Evolutionary conservation across 495 filamentous ascomycete genomes (phyloP).

Genomic region (Penicillium bialowiezense): DNA sequence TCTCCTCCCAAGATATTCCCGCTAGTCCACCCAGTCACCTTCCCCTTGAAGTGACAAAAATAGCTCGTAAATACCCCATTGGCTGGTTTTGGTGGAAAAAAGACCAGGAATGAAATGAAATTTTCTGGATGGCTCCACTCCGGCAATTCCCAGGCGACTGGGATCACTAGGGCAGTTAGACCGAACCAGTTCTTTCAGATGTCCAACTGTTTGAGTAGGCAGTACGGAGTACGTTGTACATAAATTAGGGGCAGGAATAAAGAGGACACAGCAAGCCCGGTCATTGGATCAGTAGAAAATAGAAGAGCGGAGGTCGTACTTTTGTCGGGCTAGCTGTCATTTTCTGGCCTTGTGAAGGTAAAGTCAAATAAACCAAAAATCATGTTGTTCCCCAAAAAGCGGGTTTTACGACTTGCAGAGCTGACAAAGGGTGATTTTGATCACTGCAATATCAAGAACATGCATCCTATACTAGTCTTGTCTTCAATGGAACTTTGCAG

Average conservation of each 20-base stretch:
- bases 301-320: not conserved
- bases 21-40: slow-evolving; percentile 14
- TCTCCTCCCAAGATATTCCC: slow-evolving; percentile 15
- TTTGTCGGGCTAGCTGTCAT: not conserved
- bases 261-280: slow-evolving; percentile 1
- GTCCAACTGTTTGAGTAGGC: not conserved
- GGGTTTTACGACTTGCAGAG: not conserved
- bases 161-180: not conserved
- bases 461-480: not conserved
- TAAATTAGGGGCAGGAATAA: not conserved
- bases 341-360: not conserved
- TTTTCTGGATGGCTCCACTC: not conserved
- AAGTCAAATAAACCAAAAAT: not conserved
- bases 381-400: not conserved
- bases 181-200: slow-evolving; percentile 4
- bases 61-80: not conserved
- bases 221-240: not conserved
- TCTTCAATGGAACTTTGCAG: not conserved
- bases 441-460: not conserved
- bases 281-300: not conserved
- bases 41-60: slow-evolving; percentile 12
- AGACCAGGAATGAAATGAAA: not conserved
- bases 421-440: too few species aligned
- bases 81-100: not conserved
- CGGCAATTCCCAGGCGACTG: not conserved